Conservation (phyloP, 2,329 filamentous ascomycete genomes). For the Pseudogymnoascus sp. region DNA sequence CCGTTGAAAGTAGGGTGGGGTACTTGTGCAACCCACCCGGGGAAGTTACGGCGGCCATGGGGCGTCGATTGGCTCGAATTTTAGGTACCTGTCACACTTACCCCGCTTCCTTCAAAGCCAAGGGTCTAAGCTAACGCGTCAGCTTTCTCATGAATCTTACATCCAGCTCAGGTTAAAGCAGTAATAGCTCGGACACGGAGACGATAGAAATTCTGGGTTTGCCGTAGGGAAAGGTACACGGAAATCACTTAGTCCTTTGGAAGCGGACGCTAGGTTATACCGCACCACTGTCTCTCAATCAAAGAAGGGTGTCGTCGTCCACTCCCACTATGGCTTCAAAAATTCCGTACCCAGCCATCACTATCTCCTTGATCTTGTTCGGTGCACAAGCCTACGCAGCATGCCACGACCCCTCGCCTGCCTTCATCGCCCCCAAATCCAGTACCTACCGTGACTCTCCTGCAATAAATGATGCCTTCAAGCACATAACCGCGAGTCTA, state of each 20-base stretch:
- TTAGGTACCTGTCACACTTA: neutral
- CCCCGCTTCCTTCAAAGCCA: neutral
- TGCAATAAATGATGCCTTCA: neutral
- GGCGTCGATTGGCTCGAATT: neutral
- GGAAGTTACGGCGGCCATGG: neutral
- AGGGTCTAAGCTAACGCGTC: neutral
- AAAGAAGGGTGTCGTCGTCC: neutral
- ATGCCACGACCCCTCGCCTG: slow-evolving; percentile 6
- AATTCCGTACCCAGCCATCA: neutral
- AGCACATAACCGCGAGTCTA: neutral
- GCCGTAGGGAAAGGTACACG: neutral
- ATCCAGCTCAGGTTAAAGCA: neutral
- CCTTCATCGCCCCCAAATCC: neutral
- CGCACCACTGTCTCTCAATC: neutral
- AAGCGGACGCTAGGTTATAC: neutral
- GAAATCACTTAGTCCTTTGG: no score
- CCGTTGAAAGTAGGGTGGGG: neutral
- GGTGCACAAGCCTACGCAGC: neutral
- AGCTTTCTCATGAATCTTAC: neutral
- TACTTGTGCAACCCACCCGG: neutral
- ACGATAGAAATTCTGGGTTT: neutral
- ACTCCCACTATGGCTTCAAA: neutral
- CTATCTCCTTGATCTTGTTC: neutral
- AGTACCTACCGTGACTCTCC: neutral
- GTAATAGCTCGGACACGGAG: neutral